Percentiles rank a stretch among this genome's conserved stretches.
These are phyloP conservation scores for Westerdykella aurantiaca DNA, from an alignment of 2,329 filamentous ascomycete genomes.

Conservation along the genomic window DNA sequence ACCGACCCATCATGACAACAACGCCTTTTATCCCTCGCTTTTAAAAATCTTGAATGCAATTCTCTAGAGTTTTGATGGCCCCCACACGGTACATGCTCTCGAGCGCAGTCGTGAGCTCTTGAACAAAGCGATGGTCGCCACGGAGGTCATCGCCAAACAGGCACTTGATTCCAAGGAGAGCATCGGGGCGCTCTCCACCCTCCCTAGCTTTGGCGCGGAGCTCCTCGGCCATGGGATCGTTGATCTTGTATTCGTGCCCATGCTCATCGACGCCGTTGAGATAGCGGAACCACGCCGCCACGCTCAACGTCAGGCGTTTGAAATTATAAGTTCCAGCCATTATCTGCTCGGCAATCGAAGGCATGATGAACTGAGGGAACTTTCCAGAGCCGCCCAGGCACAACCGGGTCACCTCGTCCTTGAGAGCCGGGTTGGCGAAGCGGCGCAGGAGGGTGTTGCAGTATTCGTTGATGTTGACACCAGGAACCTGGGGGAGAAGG, in stretches of 20 bases:
- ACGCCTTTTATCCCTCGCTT: too few species aligned
- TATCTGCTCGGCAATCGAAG: slow-evolving; percentile 25
- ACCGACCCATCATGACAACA: too few species aligned
- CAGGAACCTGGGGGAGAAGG: slow-evolving; percentile 22
- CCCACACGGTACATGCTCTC: slow-evolving; percentile 17
- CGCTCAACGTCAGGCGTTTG: slow-evolving; percentile 19
- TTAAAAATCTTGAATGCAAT: slow-evolving; percentile 8
- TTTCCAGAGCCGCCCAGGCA: slow-evolving; percentile 28
- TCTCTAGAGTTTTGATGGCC: slow-evolving; percentile 17
- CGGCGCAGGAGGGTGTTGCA: slow-evolving; percentile 20
- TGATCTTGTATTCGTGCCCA: slow-evolving; percentile 18
- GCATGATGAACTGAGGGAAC: slow-evolving; percentile 28
- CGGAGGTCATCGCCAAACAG: slow-evolving; percentile 26
- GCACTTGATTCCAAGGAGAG: slow-evolving; percentile 13
- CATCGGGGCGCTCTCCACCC: slow-evolving; percentile 11
- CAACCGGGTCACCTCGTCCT: slow-evolving; percentile 25
- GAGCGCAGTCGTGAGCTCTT: slow-evolving; percentile 19
- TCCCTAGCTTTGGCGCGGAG: slow-evolving; percentile 18
- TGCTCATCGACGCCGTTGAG: slow-evolving; percentile 20
- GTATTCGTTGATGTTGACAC: slow-evolving; percentile 24
- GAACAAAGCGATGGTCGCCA: slow-evolving; percentile 21
- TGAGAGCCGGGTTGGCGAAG: slow-evolving; percentile 25
- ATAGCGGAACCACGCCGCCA: slow-evolving; percentile 27
- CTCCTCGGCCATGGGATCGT: slow-evolving; percentile 22
- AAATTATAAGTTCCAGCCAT: slow-evolving; percentile 15